Base-by-base conservation (phyloP, 768 basidiomycete genomes). In the Psilocybe subaeruginosa region DNA sequence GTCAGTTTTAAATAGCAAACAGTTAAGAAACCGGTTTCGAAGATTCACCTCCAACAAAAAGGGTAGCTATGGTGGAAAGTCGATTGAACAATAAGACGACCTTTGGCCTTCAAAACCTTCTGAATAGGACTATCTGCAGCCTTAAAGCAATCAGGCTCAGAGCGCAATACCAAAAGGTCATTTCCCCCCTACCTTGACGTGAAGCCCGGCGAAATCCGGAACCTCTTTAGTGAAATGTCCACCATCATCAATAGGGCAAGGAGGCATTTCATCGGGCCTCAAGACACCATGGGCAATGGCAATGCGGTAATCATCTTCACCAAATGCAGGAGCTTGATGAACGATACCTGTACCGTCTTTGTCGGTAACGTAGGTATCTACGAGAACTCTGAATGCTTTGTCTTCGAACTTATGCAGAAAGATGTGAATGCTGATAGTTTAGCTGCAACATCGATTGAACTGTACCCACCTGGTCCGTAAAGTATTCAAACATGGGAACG, bases 231-330 rank as follows among this genome's bases (percentile, higher is more conserved):
- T 97, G 77, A 96, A 99, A 63, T 82, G 81, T 7, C 96, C 95
- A 7, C 81, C 78, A 68, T 99, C 97, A 66, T 99, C 93, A 58
- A 99, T 84, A 43, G 97, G 97, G 72, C 95, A 97, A 0, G 97
- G 97, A 0, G 97, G 96, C 85, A 95, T 88, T 73, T 98, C 96
- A 48, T 97, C 96, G 0, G 85, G 80, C 27, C 81, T 81, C n/a
- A 99, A 73, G 55, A 98, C 85, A 17, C 90, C 92, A 68, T 97
- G 84, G 3, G 87, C 86, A 62, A 97, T 82, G 29, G 92, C 90
- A 68, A 99, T 86, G 56, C 97, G 92, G 74, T 98, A 93, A 83
- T 99, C 97, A 69, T 99, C 97, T 73, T 99, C 97, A 79, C 97
- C 97, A 70, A 97, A 99, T 0, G 91, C 96, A 2, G 97, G 97